Evolutionary conservation across 164 flowering plant species (phyloP), one percentile per base, ranked within the genome.

Genomic region (Tetrastigma voinierianum): DNA sequence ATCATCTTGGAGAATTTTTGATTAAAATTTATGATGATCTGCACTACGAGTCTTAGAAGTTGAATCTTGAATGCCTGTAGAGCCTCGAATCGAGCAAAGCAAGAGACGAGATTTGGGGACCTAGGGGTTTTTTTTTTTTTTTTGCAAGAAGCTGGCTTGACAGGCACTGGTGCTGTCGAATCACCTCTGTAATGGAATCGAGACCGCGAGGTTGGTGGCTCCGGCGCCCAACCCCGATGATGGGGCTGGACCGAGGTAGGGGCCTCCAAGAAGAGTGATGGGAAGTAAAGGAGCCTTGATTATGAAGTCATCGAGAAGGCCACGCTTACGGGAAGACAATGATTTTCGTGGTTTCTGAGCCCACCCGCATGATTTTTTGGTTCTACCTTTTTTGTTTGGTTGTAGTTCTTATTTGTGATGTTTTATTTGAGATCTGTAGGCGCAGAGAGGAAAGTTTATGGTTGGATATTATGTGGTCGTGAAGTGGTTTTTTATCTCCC

Each of bases 241-340:
- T 14, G 83, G 55, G 17, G 87, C 40, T 58, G 15, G 91, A 80
- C 46, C 46, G 85, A 66, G 11, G 76, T 62, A n/a, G 81, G 81
- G 16, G 46, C 63, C 9, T 62, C 70, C 24, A 79, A 76, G 67
- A 74, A 67, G 52, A 74, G 64, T 17, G 81, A 72, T 32, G 84
- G 80, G n/a, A n/a, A n/a, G n/a, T n/a, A n/a, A 0, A 68, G 59
- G 73, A 95, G 98, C 67, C 96, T 95, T 53, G 97, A 95, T 63
- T 95, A 95, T 57, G 98, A 95, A 77, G 91, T 95, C 64, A 82
- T 95, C 17, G 98, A 95, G 84, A 95, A 95, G 69, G n/a, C n/a
- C 71, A 74, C 59, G 96, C 96, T 2, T 95, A 95, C 71, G 96
- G 75, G 87, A 87, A 77, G 94, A 95, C 98, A 91, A 10, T 3